Conservation (phyloP, 495 filamentous ascomycete species). For the Penicillium steckii region DNA sequence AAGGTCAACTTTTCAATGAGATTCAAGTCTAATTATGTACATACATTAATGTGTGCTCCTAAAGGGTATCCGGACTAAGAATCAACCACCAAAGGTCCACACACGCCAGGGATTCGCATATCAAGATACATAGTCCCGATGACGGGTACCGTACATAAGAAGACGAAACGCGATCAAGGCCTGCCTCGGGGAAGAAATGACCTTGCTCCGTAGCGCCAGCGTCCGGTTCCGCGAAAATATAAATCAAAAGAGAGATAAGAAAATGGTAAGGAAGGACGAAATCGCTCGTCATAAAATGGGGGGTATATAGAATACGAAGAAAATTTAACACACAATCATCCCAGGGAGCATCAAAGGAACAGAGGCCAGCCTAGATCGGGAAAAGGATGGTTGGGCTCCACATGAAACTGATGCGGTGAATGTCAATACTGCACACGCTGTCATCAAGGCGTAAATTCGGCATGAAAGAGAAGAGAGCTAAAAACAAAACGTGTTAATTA, state of each 20-base stretch:
- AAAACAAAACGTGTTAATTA: conserved; percentile 1
- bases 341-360: conserved; percentile 10
- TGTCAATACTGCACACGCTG: conserved; percentile 35
- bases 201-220: conserved; percentile 27
- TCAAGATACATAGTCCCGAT: conserved; percentile 6
- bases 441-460: conserved; percentile 42
- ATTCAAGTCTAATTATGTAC: conserved; percentile 34
- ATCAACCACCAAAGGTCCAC: conserved; percentile 7
- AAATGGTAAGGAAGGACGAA: conserved; percentile 23
- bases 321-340: conserved; percentile 21
- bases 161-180: conserved; percentile 23
- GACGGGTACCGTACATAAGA: conserved; percentile 20
- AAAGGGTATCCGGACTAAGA: conserved; percentile 18
- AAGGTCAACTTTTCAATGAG: conserved; percentile 20
- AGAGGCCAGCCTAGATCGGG: conserved; percentile 20
- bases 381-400: conserved; percentile 20
- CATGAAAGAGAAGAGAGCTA: conserved; percentile 25
- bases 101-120: conserved; percentile 6
- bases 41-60: conserved; percentile 31
- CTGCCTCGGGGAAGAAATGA: conserved; percentile 6
- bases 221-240: conserved; percentile 19
- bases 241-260: conserved; percentile 10
- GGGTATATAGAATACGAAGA: conserved; percentile 37
- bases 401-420: conserved; percentile 20
- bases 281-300: conserved; percentile 28